Percentiles rank a stretch among this genome's conserved stretches.
phyloP scores from a whole-genome alignment of 441 rosid genomes.

The Corymbia citriodora region DNA sequence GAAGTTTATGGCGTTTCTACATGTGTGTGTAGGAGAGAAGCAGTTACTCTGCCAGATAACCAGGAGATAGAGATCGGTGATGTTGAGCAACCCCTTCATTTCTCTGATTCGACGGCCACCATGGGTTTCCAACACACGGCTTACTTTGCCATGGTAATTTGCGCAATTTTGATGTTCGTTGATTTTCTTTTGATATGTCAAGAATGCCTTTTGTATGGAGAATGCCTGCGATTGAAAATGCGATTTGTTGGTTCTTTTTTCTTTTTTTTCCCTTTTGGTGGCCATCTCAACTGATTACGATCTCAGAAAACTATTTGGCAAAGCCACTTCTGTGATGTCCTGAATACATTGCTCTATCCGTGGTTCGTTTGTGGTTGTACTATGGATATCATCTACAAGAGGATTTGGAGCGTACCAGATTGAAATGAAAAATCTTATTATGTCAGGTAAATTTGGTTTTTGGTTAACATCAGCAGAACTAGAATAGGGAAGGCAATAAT shows the following conservation, averaged over 20 bases:
- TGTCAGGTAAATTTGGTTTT: not conserved
- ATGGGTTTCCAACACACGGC: conserved; percentile 52
- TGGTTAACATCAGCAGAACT: not conserved
- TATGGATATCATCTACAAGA: not conserved
- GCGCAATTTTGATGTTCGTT: not conserved
- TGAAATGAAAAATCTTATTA: not conserved
- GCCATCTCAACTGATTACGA: not conserved
- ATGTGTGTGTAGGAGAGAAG: conserved; percentile 58
- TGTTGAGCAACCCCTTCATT: conserved; percentile 41
- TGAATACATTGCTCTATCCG: not conserved
- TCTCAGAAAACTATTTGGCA: not conserved
- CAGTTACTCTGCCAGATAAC: conserved; percentile 62
- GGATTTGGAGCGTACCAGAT: not conserved
- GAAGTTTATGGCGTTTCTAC: not conserved
- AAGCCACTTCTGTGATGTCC: not conserved
- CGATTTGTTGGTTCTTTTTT: not conserved
- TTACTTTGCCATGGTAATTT: conserved; percentile 65
- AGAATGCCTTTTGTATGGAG: not conserved
- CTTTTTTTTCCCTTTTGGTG: not conserved
- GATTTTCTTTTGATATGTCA: not conserved
- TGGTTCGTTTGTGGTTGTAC: not conserved
- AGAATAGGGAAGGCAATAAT: not conserved
- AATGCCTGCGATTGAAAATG: not conserved
- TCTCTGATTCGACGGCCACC: conserved; percentile 24
- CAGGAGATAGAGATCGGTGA: conserved; percentile 44